Evolutionary conservation across 164 flowering plant species (phyloP), one percentile per base, ranked within the genome.

Genomic region (Liquidambar formosana): DNA sequence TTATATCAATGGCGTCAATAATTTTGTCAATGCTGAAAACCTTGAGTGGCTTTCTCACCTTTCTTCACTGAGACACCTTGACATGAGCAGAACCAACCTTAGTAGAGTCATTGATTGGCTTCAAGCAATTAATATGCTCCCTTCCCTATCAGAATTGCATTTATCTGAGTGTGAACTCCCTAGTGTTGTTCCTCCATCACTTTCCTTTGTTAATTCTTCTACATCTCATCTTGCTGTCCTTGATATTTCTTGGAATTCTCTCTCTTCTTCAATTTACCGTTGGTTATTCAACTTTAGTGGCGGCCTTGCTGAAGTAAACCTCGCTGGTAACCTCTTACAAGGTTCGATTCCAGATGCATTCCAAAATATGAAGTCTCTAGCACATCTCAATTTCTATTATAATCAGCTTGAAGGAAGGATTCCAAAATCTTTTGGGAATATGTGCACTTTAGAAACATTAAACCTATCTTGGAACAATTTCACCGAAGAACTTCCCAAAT

Each of bases 11-110:
- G n/a, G n/a, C n/a, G n/a, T n/a, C n/a, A n/a, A n/a, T n/a, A n/a
- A n/a, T 6, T 8, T 38, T 0, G 6, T 33, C 41, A 47, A 19
- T 23, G 23, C 10, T 9, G 21, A 44, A 0, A 59, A 27, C 14
- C 68, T 75, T n/a, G 23, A 46, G 0, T 75, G 78, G 78, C 45
- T 75, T 43, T 46, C 69, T 26, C 22, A 53, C 59, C 65, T 65
- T 33, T 38, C 61, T 5, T 44, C 61, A n/a, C 27, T 74, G 26
- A 64, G 26, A 25, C 12, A 22, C 62, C 67, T 80, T 10, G 66
- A 70, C 48, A 10, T 80, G 22, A 28, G 59, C 19, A 0, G 0
- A 0, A 5, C 45, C 0, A 14, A 73, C 22, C 71, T 75, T 1
- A 6, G 48, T 0, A 10, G 53, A 4, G 59, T 43, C 19, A 11